These are phyloP conservation scores for Gossypium bickii DNA, from an alignment of 345 rosid species.

Conservation along the genomic window DNA sequence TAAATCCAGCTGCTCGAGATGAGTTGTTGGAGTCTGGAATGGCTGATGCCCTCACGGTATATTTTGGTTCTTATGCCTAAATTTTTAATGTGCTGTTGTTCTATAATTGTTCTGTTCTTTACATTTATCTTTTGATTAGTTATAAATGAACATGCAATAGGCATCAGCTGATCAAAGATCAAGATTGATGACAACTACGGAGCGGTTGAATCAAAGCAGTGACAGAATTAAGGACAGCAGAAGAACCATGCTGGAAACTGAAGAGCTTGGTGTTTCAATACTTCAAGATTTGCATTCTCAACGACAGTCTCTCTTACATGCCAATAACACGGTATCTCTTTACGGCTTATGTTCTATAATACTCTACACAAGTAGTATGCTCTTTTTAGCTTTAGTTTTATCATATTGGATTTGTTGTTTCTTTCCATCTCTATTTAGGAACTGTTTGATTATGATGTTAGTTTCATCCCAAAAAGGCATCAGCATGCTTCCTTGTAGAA, in stretches of 20 bases:
- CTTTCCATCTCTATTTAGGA: background rate
- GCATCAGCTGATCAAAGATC: constrained; percentile 90
- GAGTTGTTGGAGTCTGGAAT: constrained; percentile 70
- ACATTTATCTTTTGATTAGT: background rate
- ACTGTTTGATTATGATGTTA: background rate
- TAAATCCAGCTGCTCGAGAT: constrained; percentile 59
- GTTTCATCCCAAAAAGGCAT: background rate
- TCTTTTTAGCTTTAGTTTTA: background rate
- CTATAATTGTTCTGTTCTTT: background rate
- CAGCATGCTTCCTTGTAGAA: background rate
- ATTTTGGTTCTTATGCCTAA: constrained; percentile 12
- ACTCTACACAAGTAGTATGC: background rate
- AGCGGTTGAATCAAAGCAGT: constrained; percentile 53
- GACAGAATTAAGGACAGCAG: constrained; percentile 84
- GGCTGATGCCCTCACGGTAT: constrained; percentile 62
- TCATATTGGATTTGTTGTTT: background rate
- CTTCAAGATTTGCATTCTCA: constrained; percentile 92
- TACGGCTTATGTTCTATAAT: background rate
- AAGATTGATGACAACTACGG: constrained; percentile 80
- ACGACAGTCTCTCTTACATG: constrained; percentile 76
- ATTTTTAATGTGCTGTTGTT: background rate
- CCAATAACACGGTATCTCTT: constrained; percentile 56
- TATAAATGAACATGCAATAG: constrained; percentile 29
- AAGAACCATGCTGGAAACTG: constrained; percentile 92
- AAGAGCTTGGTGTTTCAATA: constrained; percentile 94